phyloP scores from a whole-genome alignment of 2,329 filamentous ascomycete genomes.

The Hypoxylon sp. region DNA sequence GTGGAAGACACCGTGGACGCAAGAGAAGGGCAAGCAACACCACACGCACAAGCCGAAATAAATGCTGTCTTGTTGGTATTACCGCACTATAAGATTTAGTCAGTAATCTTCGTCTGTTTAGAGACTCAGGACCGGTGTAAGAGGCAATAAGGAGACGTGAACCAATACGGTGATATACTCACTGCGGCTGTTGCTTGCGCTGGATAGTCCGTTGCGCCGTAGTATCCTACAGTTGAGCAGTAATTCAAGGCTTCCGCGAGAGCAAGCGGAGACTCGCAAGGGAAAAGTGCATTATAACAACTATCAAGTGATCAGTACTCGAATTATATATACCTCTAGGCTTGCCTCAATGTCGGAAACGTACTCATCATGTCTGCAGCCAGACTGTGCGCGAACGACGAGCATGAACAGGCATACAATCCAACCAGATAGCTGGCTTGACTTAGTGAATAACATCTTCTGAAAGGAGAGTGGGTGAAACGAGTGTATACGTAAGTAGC shows the following conservation, averaged over 20 bases:
- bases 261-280: slow-evolving; percentile 40
- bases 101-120: no score
- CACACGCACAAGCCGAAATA: slow-evolving; percentile 45
- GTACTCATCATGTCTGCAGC: slow-evolving; percentile 40
- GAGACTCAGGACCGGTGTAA: no score
- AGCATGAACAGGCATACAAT: slow-evolving; percentile 40
- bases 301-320: slow-evolving; percentile 33
- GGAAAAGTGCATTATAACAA: slow-evolving; percentile 48
- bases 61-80: slow-evolving; percentile 40
- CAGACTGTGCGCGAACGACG: slow-evolving; percentile 28
- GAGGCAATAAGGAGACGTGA: neutral
- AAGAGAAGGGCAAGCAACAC: slow-evolving; percentile 33
- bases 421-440: slow-evolving; percentile 31
- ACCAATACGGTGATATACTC: slow-evolving; percentile 11
- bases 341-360: neutral
- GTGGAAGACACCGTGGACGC: slow-evolving; percentile 16
- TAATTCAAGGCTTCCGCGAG: slow-evolving; percentile 40
- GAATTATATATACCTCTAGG: no score
- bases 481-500: slow-evolving; percentile 12
- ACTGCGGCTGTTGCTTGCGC: slow-evolving; percentile 43
- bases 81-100: slow-evolving; percentile 38
- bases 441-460: slow-evolving; percentile 34
- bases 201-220: slow-evolving; percentile 46
- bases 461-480: slow-evolving; percentile 24
- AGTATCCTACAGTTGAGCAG: slow-evolving; percentile 44